Evolutionary conservation across 192 early-diverging fungal genomes (phyloP).

Genomic region (Backusella parvicylindrica): DNA sequence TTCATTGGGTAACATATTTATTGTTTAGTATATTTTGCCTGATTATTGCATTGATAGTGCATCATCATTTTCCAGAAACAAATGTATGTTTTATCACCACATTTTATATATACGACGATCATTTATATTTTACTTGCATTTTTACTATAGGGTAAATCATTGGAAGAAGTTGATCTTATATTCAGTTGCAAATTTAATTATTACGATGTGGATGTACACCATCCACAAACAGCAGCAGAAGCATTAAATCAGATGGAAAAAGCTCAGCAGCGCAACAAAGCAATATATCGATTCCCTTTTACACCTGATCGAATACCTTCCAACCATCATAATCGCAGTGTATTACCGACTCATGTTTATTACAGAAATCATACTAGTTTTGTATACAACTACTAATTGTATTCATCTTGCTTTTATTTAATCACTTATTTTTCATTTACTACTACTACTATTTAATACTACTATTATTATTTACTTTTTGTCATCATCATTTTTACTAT

Average conservation of each 20-base stretch:
- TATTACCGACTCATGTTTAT: background rate
- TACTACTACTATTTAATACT: background rate
- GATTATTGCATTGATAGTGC: constrained; percentile 52
- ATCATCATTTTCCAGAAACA: constrained; percentile 76
- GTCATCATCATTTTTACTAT: background rate
- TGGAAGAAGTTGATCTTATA: constrained; percentile 36
- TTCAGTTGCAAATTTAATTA: constrained; percentile 28
- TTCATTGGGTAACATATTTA: constrained; percentile 61
- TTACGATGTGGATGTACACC: constrained; percentile 26
- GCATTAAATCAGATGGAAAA: constrained; percentile 22
- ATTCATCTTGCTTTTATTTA: background rate
- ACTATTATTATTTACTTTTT: no score
- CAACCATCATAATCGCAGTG: background rate
- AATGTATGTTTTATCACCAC: constrained; percentile 40
- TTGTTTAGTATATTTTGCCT: constrained; percentile 68
- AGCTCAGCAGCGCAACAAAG: background rate
- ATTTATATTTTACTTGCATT: no score
- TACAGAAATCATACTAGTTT: background rate
- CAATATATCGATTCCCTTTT: constrained; percentile 2
- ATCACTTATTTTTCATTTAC: background rate
- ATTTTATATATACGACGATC: background rate
- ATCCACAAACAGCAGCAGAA: constrained; percentile 31
- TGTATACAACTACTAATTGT: background rate
- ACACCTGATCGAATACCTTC: constrained; percentile 3
- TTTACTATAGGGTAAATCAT: constrained; percentile 26